Evolutionary conservation across 768 basidiomycete species (phyloP).

Genomic region (Trametes coccinea): DNA sequence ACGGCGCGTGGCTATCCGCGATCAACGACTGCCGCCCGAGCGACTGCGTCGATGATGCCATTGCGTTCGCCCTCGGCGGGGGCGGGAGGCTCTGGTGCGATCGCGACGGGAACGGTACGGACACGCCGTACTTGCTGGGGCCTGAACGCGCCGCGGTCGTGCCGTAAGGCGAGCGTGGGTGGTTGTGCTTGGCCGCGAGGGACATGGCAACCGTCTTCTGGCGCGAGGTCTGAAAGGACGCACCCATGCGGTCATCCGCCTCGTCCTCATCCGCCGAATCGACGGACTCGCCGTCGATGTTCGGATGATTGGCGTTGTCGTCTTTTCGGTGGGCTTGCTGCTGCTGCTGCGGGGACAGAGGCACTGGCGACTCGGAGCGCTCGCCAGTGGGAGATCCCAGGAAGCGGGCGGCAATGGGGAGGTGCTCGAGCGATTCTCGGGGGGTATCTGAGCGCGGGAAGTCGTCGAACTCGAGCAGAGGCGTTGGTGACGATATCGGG

Average conservation of each 20-base stretch:
- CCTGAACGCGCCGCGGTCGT: conserved; percentile 44
- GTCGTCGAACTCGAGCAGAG: conserved; percentile 63
- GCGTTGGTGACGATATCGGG: conserved; percentile 55
- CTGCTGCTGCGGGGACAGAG: conserved; percentile 5
- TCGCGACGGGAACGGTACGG: conserved; percentile 76
- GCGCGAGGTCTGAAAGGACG: conserved; percentile 38
- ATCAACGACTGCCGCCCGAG: conserved; percentile 68
- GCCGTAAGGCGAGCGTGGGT: conserved; percentile 80
- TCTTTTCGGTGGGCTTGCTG: conserved; percentile 40
- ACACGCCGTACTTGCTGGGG: conserved; percentile 42
- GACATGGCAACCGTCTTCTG: conserved; percentile 30
- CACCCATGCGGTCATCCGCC: conserved; percentile 52
- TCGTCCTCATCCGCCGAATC: conserved; percentile 73
- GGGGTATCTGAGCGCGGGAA: conserved; percentile 64
- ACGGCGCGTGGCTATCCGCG: conserved; percentile 40
- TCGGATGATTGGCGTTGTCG: conserved; percentile 50
- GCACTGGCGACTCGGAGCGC: conserved; percentile 47
- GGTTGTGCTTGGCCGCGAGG: conserved; percentile 53
- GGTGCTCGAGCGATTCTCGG: conserved; percentile 67
- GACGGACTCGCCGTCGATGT: conserved; percentile 73
- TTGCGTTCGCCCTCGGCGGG: conserved; percentile 53
- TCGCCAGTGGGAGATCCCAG: conserved; percentile 61
- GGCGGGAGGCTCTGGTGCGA: conserved; percentile 80
- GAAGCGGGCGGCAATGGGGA: conserved; percentile 91
- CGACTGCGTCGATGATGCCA: conserved; percentile 68